Conservation (phyloP, 2,329 filamentous ascomycete species). For the Nothopassalora personata region DNA sequence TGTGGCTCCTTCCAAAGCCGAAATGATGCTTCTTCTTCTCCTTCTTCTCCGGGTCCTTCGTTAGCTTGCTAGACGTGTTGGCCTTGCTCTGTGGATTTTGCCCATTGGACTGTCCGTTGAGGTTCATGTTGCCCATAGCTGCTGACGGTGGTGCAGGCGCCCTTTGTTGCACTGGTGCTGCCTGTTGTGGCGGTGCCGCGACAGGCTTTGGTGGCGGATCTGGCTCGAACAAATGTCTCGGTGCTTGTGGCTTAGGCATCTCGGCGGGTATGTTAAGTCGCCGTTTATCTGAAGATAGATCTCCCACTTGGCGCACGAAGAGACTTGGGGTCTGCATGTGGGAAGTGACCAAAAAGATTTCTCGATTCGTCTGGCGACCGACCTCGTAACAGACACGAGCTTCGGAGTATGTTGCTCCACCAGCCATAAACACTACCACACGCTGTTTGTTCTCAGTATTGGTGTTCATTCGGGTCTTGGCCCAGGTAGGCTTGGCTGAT, state of each 20-base stretch:
- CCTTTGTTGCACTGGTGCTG: constrained; percentile 11
- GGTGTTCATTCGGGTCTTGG: constrained; percentile 61
- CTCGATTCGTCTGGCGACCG: constrained; percentile 64
- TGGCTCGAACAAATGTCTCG: constrained; percentile 78
- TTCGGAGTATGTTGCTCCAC: constrained; percentile 91
- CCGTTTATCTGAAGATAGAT: constrained; percentile 69
- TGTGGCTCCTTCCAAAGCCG: constrained; percentile 28
- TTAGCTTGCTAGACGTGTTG: constrained; percentile 39
- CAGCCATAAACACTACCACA: constrained; percentile 89
- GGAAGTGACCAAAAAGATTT: constrained; percentile 81
- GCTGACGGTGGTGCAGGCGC: constrained; percentile 45
- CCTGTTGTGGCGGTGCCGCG: constrained; percentile 33
- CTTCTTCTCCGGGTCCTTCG: constrained; percentile 57
- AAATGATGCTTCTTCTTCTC: constrained; percentile 34
- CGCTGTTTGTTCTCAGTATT: constrained; percentile 79
- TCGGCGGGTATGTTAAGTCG: constrained; percentile 77
- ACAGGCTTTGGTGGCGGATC: constrained; percentile 53
- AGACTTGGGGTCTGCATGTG: constrained; percentile 87
- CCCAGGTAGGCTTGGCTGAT: constrained; percentile 92
- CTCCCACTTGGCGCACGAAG: constrained; percentile 76
- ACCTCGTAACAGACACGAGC: constrained; percentile 84
- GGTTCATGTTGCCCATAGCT: constrained; percentile 53
- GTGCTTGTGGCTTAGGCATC: constrained; percentile 71
- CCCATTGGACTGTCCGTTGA: constrained; percentile 33
- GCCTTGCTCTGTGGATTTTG: constrained; percentile 27